A percentile compares a stretch with the other conserved stretches of the same genome.
These are phyloP conservation scores for Termitomyces sp. DNA, from an alignment of 1,284 basidiomycete genomes.

Conservation along the genomic window DNA sequence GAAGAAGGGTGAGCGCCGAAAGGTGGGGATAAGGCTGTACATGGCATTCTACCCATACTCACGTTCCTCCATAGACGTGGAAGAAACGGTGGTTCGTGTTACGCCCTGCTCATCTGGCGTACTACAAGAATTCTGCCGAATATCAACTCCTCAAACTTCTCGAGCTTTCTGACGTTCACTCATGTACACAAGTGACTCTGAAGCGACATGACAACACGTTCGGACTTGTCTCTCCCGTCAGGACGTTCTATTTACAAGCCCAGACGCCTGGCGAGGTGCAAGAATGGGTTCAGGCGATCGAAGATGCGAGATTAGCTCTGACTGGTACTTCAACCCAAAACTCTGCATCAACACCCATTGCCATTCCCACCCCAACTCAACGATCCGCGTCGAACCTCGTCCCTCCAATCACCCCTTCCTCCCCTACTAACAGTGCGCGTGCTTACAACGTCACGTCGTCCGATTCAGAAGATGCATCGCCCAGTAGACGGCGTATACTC, in stretches of 20 bases:
- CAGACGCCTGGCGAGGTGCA: constrained; percentile 67
- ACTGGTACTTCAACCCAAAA: constrained; percentile 55
- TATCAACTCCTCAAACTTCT: constrained; percentile 90
- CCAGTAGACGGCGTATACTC: constrained; percentile 31
- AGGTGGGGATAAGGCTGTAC: constrained; percentile 50
- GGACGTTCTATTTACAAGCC: constrained; percentile 94
- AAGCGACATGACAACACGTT: constrained; percentile 91
- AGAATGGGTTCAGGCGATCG: constrained; percentile 83
- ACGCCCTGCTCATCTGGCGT: constrained; percentile 86
- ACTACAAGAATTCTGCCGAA: constrained; percentile 94
- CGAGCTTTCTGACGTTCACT: constrained; percentile 86
- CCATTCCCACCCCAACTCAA: constrained; percentile 32
- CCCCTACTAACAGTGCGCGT: constrained; percentile 31
- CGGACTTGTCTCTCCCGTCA: constrained; percentile 85
- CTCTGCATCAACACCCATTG: constrained; percentile 47
- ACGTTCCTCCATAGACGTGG: constrained; percentile 69
- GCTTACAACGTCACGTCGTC: constrained; percentile 55
- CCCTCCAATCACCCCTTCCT: constrained; percentile 39
- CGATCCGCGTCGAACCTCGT: constrained; percentile 22
- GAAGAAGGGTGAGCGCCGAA: constrained; percentile 96
- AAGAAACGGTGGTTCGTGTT: constrained; percentile 99
- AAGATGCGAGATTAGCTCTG: constrained; percentile 67
- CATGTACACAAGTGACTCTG: constrained; percentile 82
- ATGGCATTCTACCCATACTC: constrained; percentile 11
- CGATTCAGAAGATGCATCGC: constrained; percentile 69